A percentile compares a stretch with the other conserved stretches of the same genome.
phyloP scores from a whole-genome alignment of 495 filamentous ascomycete species.

The Tetracladium setigerum region DNA sequence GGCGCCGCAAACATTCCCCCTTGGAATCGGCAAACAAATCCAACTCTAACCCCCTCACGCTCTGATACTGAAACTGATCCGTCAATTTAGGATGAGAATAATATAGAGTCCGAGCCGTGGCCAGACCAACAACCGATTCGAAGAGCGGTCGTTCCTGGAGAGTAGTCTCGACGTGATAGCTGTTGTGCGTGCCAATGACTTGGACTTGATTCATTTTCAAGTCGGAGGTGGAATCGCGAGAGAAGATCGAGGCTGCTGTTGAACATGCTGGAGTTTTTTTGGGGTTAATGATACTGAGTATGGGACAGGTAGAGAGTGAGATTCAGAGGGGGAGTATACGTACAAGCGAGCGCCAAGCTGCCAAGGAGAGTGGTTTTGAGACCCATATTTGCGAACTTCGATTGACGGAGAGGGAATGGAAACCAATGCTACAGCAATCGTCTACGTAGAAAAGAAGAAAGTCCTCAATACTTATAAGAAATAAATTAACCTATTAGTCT shows the following conservation, averaged over 20 bases:
- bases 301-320: no score
- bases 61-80: conserved; percentile 21
- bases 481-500: no score
- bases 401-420: background rate
- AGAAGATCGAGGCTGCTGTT: conserved; percentile 38
- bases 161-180: conserved; percentile 23
- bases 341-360: background rate
- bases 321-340: no score
- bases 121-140: no score
- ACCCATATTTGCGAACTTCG: background rate
- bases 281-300: background rate
- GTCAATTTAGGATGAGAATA: conserved; percentile 17
- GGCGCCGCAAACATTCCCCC: conserved; percentile 22
- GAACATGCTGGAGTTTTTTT: conserved; percentile 19
- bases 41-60: conserved; percentile 20
- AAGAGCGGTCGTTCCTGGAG: conserved; percentile 7
- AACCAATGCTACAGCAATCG: no score
- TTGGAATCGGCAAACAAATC: conserved; percentile 23
- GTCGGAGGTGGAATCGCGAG: conserved; percentile 7
- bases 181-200: conserved; percentile 27
- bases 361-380: conserved; percentile 5
- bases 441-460: no score
- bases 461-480: no score
- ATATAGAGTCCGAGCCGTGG: conserved; percentile 6
- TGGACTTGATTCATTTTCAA: conserved; percentile 1